Evolutionary conservation across 495 filamentous ascomycete genomes (phyloP), one percentile per base, ranked within the genome.

Genomic region (Penicillium pancosmium): DNA sequence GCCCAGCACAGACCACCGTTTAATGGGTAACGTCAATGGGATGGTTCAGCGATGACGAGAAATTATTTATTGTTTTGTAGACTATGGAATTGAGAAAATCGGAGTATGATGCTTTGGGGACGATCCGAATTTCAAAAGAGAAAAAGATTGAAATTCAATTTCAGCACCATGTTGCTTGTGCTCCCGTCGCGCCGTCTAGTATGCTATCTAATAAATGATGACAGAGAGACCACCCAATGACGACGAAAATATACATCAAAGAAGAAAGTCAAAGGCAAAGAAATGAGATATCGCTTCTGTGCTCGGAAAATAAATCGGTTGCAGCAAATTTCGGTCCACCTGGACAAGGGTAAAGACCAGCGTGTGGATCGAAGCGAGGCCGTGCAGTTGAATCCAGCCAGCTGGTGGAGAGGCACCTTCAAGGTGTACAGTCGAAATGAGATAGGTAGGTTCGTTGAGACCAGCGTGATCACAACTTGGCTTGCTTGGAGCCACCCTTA

Each of bases 391-490:
- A 44, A 35, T 60, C 57, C 57, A 60, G 57, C 57, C 57, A 60
- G 57, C 57, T 60, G 57, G 53, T 27, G 7, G 13, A 48, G 11
- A 48, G 46, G 41, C n/a, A 19, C 46, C 46, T 23, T 48, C 21
- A 48, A 48, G 46, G 46, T 9, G 27, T n/a, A n/a, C 23, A 27
- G 12, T 53, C 2, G 48, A 52, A 49, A n/a, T 25, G 34, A 18
- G 35, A n/a, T 6, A 25, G 47, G 75, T 54, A 86, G 38, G 74
- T 55, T 86, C 84, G 59, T 89, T 87, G 58, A 91, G 86, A 87
- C 67, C 85, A 81, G 62, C 47, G 13, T 18, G 46, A 19, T 47
- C 36, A 23, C 21, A 23, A 27, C 36, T 59, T 47, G 4, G 46
- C 47, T 15, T 50, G 15, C 78, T 54, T 60, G 11, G 56, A 64